Conservation (phyloP, 202 grass and related monocot genomes). For the Dendrocalamus latiflorus region DNA sequence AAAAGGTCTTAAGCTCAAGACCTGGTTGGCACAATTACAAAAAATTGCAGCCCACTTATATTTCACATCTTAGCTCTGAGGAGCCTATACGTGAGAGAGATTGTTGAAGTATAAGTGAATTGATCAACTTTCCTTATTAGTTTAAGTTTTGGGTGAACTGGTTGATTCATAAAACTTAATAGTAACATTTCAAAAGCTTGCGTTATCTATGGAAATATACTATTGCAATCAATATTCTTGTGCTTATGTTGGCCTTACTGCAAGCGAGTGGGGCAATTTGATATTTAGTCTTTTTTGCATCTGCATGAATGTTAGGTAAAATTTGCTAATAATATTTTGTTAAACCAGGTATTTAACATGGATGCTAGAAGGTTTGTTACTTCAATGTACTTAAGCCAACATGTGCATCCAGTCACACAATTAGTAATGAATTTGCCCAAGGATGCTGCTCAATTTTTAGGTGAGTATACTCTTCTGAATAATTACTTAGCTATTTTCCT, state of each 20-base stretch:
- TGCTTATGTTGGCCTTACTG: neutral
- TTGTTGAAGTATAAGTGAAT: too few species aligned
- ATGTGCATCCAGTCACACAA: constrained; percentile 62
- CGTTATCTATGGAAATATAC: neutral
- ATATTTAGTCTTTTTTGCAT: neutral
- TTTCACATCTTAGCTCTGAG: too few species aligned
- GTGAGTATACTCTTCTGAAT: constrained; percentile 24
- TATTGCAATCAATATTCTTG: neutral
- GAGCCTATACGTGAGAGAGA: too few species aligned
- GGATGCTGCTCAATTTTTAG: constrained; percentile 77
- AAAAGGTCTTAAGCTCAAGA: too few species aligned
- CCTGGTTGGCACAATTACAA: too few species aligned
- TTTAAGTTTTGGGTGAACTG: too few species aligned
- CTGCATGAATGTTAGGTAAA: neutral
- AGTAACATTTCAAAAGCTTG: neutral
- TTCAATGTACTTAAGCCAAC: constrained; percentile 60
- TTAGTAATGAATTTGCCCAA: constrained; percentile 98
- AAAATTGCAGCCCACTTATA: too few species aligned
- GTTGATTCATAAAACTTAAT: too few species aligned
- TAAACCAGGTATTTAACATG: constrained; percentile 70
- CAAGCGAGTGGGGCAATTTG: neutral
- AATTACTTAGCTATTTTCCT: neutral
- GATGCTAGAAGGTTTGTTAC: constrained; percentile 85
- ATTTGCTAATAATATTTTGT: neutral
- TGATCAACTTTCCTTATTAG: too few species aligned